Base-by-base conservation (phyloP, 2,329 filamentous ascomycete genomes). In the Ophioceras dolichostomum region DNA sequence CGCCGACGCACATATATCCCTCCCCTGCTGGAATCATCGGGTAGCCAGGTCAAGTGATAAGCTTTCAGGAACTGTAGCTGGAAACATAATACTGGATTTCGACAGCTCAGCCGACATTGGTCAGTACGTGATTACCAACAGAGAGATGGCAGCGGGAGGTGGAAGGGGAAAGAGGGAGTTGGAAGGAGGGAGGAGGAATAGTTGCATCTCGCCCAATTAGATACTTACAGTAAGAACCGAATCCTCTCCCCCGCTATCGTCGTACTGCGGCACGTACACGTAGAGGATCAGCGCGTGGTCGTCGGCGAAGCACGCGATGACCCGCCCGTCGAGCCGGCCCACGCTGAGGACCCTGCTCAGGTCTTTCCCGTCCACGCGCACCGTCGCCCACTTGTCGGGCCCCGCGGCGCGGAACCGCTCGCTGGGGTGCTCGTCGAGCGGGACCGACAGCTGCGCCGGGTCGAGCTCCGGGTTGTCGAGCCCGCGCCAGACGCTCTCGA, bases 281-380 rank as follows among this genome's bases (percentile, higher is more conserved):
- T 91, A 91, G 19, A 91, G 62, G 29, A 91, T 85, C 43, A 93
- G 57, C 3, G 84, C 83, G 54, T 87, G 79, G 37, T 84, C 81
- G 50, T 91, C 70, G 28, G 78, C 78, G 56, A 93, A 87, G 54
- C 88, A 95, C 39, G 88, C 91, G 64, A 96, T 91, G 36, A 96
- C 89, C 47, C 86, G 72, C 1, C 87, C 89, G 48, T 91, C 89
- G 21, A 96, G 62, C 36, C 88, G 70, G 2, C 89, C 89, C 10
- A 96, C 88, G 56, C 86, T 93, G 46, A 98, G 67, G n/a, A 96
- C 89, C 47, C 76, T 77, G 22, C 86, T 86, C 89, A 91, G 96
- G 55, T 98, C 91, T 55, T 78, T 82, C 24, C 87, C 91, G 59
- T 96, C 91, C 18, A 96, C 87, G 37, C 84, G 71, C 26, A 96